Evolutionary conservation across 148 eudicot species (phyloP).

Genomic region (Persicaria maculosa): DNA sequence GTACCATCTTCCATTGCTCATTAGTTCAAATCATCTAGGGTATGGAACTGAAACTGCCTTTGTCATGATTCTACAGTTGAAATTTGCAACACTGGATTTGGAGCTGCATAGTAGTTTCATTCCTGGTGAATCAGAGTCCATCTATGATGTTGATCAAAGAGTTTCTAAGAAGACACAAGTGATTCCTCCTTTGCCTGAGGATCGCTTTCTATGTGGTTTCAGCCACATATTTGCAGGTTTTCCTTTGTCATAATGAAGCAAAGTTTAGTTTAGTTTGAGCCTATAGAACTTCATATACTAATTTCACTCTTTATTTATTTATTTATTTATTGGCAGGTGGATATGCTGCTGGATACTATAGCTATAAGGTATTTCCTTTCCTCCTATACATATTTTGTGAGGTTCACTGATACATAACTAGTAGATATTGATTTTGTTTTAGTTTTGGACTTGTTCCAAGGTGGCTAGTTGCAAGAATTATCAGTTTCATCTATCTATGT

Average conservation of each 20-base stretch:
- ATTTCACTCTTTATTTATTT: not conserved
- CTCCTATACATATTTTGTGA: not conserved
- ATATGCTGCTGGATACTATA: slow-evolving; percentile 98
- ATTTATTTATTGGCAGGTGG: slow-evolving; percentile 44
- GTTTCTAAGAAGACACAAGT: slow-evolving; percentile 66
- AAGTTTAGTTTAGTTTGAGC: not conserved
- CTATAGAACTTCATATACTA: not conserved
- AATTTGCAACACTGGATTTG: slow-evolving; percentile 74
- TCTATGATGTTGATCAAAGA: slow-evolving; percentile 81
- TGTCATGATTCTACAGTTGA: slow-evolving; percentile 36
- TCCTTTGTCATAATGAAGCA: not conserved
- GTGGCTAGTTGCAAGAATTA: not conserved
- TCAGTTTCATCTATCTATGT: not conserved
- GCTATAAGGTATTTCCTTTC: slow-evolving; percentile 70
- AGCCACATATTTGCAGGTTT: slow-evolving; percentile 97
- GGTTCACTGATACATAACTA: not conserved
- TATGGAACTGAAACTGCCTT: not conserved
- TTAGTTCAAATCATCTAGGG: too few species aligned
- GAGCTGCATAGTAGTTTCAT: slow-evolving; percentile 76
- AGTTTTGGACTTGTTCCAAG: not conserved
- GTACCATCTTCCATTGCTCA: not conserved
- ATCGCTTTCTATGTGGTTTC: slow-evolving; percentile 81
- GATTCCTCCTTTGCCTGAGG: slow-evolving; percentile 86
- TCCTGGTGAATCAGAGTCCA: slow-evolving; percentile 83
- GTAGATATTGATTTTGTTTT: not conserved